Evolutionary conservation across 116 monocot genomes (phyloP).

Genomic region (Trichopus zeylanicus): DNA sequence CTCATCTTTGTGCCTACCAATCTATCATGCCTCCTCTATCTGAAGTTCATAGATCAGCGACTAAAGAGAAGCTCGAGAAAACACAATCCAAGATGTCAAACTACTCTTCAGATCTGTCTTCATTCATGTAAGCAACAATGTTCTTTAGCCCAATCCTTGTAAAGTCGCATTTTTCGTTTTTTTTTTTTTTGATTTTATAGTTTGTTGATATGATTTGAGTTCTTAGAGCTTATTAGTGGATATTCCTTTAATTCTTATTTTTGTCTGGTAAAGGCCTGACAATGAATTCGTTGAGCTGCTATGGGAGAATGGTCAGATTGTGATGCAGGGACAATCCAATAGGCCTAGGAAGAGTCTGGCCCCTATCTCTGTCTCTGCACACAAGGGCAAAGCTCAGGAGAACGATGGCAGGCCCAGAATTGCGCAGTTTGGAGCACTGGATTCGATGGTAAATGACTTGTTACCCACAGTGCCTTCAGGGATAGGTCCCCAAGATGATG

Average conservation of each 20-base stretch:
- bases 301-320: slow-evolving; percentile 77
- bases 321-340: slow-evolving; percentile 54
- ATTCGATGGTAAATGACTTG: slow-evolving; percentile 11
- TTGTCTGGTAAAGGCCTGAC: slow-evolving; percentile 37
- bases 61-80: slow-evolving; percentile 13
- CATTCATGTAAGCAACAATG: slow-evolving; percentile 49
- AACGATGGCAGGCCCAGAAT: slow-evolving; percentile 16
- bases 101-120: slow-evolving; percentile 28
- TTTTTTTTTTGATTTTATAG: not conserved
- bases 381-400: slow-evolving; percentile 15
- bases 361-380: slow-evolving; percentile 1
- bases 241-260: too few species aligned
- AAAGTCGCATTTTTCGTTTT: too few species aligned
- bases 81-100: slow-evolving; percentile 24
- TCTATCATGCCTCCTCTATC: slow-evolving; percentile 23
- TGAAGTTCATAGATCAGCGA: slow-evolving; percentile 14
- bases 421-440: slow-evolving; percentile 7
- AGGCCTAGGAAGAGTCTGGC: slow-evolving; percentile 34
- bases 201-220: too few species aligned
- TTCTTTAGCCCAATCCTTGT: too few species aligned
- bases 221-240: too few species aligned
- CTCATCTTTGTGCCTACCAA: not conserved
- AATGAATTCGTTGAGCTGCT: slow-evolving; percentile 55
- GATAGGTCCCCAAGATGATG: slow-evolving; percentile 34
- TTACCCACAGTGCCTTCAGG: slow-evolving; percentile 6